Evolutionary conservation across 106 monocot species (phyloP), one percentile per base, ranked within the genome.

Genomic region (Hemerocallis citrina): DNA sequence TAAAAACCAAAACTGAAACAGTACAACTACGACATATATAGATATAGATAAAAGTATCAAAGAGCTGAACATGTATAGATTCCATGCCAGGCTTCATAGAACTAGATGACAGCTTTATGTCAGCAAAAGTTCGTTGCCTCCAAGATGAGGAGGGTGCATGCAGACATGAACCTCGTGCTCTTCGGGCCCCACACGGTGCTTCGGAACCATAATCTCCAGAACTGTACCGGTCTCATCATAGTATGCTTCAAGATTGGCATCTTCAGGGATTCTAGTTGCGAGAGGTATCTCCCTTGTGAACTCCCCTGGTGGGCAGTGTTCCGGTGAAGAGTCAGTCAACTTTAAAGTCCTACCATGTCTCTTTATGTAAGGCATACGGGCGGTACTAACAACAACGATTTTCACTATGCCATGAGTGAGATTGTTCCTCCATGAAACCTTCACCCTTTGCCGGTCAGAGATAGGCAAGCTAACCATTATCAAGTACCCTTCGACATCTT

Each of bases 171-270:
- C 74, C 32, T 74, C 74, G 7, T 74, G 74, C 36, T 74, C 74
- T 55, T 74, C 74, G 0, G 67, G 67, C 29, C 67, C 74, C 25
- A 74, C 74, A 17, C 67, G 52, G 42, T 61, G 74, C 61, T 74
- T 74, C 1, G 74, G 74, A 14, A 74, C 67, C 74, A 74, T 74
- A 52, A 74, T 74, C 42, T 74, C 74, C 11, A 74, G 66, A 40
- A 74, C 52, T 6, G 74, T 33, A 24, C 74, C 74, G 28, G 67
- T 52, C 52, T 74, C 74, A 28, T 74, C 74, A 30, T 74, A 74
- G 50, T 74, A 74, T 22, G 74, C 74, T 54, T 74, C 74, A 21
- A 74, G 51, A 42, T 74, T 74, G 5, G 74, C 74, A 74, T 74
- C 74, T 35, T 74, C 74, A 3, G 74, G 74, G 22, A 74, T 74